phyloP scores from a whole-genome alignment of 176 grass and related monocot species.

The Rhynchospora tenuis region DNA sequence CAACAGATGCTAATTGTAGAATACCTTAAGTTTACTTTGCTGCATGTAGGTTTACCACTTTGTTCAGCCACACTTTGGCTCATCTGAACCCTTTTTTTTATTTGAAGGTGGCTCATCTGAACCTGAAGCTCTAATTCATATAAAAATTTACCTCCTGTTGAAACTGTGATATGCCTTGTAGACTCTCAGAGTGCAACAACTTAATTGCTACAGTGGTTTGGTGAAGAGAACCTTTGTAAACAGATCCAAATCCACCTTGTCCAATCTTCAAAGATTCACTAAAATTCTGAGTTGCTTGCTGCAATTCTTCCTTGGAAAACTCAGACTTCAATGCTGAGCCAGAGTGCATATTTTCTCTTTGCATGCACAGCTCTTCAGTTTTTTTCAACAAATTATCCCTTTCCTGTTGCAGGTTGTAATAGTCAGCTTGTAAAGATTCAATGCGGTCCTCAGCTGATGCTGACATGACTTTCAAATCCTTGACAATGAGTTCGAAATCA shows the following conservation, averaged over 20 bases:
- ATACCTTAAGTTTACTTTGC: not conserved
- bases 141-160: constrained; percentile 38
- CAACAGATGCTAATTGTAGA: not conserved
- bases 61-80: not conserved
- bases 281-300: constrained; percentile 45
- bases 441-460: not conserved
- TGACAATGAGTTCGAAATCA: constrained; percentile 25
- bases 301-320: constrained; percentile 38
- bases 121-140: not conserved
- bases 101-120: too few species aligned
- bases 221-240: constrained; percentile 45
- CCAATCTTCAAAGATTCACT: constrained; percentile 40
- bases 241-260: constrained; percentile 45
- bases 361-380: constrained; percentile 16
- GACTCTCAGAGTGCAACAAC: constrained; percentile 28
- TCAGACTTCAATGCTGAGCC: constrained; percentile 14
- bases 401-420: constrained; percentile 8
- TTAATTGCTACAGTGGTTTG: constrained; percentile 52
- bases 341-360: not conserved
- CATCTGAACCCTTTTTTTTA: not conserved
- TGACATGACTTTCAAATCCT: constrained; percentile 15
- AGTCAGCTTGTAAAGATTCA: constrained; percentile 17
- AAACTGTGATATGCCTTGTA: constrained; percentile 47
- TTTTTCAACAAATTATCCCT: constrained; percentile 14
- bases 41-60: not conserved